Percentiles rank a stretch among this genome's conserved stretches.
phyloP scores from a whole-genome alignment of 208 protist genomes.

The Jaenimonas drosophilae region DNA sequence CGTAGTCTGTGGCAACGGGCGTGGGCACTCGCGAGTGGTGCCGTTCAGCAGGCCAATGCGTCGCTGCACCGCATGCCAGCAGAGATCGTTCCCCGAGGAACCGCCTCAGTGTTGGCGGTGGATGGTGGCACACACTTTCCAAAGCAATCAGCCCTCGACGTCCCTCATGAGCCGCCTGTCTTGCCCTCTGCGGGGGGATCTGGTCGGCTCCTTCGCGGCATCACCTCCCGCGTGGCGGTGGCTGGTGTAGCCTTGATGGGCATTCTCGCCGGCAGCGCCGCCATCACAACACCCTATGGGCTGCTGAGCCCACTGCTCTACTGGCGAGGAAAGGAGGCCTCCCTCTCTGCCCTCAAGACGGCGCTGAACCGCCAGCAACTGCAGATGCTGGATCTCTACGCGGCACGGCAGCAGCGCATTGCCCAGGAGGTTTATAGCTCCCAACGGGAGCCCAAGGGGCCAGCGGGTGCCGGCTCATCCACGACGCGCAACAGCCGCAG shows the following conservation, averaged over 20 bases:
- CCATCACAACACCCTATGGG: constrained; percentile 38
- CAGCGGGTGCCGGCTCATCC: not conserved
- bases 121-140: no score
- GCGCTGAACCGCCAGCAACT: constrained; percentile 46
- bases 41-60: no score
- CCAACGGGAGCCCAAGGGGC: constrained; percentile 11
- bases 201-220: not conserved
- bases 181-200: not conserved
- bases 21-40: no score
- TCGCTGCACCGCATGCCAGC: no score
- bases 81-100: no score
- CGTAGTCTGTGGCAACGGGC: no score
- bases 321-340: constrained; percentile 20
- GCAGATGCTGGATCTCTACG: constrained; percentile 42
- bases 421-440: constrained; percentile 26
- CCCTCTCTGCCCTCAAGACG: constrained; percentile 13
- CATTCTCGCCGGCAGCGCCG: constrained; percentile 63
- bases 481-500: no score
- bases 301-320: constrained; percentile 28
- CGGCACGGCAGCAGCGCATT: constrained; percentile 28
- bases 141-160: no score
- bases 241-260: constrained; percentile 52
- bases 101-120: no score
- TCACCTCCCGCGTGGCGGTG: constrained; percentile 17
- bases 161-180: constrained; percentile 12